These are phyloP conservation scores for Scutellaria minor DNA, from an alignment of 257 asterid species.

Conservation along the genomic window DNA sequence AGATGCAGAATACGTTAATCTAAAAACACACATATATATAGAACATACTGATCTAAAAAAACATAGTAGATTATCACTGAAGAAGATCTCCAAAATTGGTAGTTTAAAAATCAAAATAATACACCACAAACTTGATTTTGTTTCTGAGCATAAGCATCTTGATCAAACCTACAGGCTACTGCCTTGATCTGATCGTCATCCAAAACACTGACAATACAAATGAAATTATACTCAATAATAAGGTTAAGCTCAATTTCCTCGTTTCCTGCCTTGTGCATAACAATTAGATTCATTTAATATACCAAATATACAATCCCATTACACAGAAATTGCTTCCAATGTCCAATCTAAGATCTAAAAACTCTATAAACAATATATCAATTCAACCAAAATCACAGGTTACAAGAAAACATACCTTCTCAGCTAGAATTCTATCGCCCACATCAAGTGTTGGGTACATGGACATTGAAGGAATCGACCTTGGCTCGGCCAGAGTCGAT, in stretches of 20 bases:
- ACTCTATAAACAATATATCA: background rate
- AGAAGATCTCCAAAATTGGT: background rate
- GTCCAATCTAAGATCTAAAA: conserved; percentile 19
- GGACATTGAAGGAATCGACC: conserved; percentile 91
- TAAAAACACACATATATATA: background rate
- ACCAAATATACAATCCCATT: background rate
- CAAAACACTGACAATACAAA: conserved; percentile 33
- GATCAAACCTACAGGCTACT: conserved; percentile 34
- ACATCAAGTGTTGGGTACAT: conserved; percentile 95
- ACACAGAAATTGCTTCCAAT: conserved; percentile 5
- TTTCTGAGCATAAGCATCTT: conserved; percentile 35
- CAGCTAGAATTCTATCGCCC: conserved; percentile 91
- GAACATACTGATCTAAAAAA: background rate
- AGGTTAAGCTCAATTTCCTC: conserved; percentile 4
- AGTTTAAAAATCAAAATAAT: conserved; percentile 28
- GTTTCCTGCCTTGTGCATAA: conserved; percentile 11
- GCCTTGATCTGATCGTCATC: conserved; percentile 26
- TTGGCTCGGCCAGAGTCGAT: conserved; percentile 93
- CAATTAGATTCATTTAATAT: background rate
- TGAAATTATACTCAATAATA: conserved; percentile 27
- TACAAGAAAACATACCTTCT: conserved; percentile 51
- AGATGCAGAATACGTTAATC: background rate
- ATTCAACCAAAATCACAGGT: conserved; percentile 9
- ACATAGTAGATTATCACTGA: background rate
- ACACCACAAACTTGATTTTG: conserved; percentile 31